Base-by-base conservation (phyloP, 1,284 basidiomycete species). In the Kwoniella shivajii region DNA sequence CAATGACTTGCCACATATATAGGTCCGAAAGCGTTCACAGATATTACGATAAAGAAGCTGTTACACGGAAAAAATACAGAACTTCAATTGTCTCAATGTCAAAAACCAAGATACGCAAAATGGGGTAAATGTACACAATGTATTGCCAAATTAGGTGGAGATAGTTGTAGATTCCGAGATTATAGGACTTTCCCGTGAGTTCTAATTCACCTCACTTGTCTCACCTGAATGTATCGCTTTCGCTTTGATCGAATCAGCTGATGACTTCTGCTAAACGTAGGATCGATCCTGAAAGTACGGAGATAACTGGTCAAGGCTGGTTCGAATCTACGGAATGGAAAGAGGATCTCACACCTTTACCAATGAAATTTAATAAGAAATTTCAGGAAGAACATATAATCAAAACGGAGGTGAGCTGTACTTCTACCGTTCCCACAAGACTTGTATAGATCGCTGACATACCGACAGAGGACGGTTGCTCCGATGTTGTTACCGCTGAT, bases 401-500 rank as follows among this genome's bases (percentile, higher is more conserved):
- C 0, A 36, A 64, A 13, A 69, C 73, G 16, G 74, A 76, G 60
- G 75, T 76, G 42, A 57, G 70, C 56, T 20, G 24, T 7, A 18
- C 42, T 26, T 20, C 31, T n/a, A 11, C 24, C 14, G n/a, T 20
- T 26, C 6, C 10, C 7, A 6, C 41, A 26, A 24, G n/a, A 16
- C 14, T 20, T 6, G 18, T 13, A 16, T 16, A 1, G 29, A n/a
- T 2, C 3, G 34, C 57, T 67, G 45, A 67, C 39, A 7, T 14
- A 3, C 34, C 18, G 9, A 22, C 49, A 76, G 71, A 54, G 62
- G 46, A 87, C 86, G 1, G 86, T 90, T 11, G 89, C 90, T 0
- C 78, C 81, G 2, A 83, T 86, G 0, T 78, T 94, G 33, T 70
- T 90, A 5, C 87, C 87, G 0, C 83, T 85, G 6, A 82, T 94